Conservation (phyloP, 768 basidiomycete species). For the Tremella mesenterica region DNA sequence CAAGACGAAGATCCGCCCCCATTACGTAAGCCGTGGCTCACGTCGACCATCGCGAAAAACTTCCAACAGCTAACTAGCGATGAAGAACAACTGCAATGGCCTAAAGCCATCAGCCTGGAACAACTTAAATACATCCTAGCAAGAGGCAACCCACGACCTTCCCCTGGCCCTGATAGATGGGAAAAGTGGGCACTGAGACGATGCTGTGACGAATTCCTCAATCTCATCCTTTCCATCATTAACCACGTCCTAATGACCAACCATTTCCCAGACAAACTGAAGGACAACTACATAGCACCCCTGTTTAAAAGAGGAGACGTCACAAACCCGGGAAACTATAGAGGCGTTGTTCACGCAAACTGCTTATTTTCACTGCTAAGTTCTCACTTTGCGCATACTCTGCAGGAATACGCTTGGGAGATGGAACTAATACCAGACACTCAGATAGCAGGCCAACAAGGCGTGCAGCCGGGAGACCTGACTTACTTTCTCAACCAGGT, state of each 20-base stretch:
- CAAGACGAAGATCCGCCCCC: neutral
- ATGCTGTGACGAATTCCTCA: neutral
- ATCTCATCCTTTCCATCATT: neutral
- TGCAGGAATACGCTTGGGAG: slow-evolving; percentile 7
- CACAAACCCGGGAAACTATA: slow-evolving; percentile 9
- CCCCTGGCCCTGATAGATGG: slow-evolving; percentile 15
- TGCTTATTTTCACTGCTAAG: slow-evolving; percentile 3
- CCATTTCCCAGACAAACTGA: slow-evolving; percentile 10
- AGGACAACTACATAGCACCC: slow-evolving; percentile 9
- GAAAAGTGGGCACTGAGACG: slow-evolving; percentile 12
- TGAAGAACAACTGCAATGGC: slow-evolving; percentile 6
- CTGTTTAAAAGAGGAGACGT: slow-evolving; percentile 5
- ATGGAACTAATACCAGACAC: slow-evolving; percentile 1
- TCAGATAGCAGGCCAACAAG: slow-evolving; percentile 14
- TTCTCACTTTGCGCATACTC: neutral
- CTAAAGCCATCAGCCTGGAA: neutral
- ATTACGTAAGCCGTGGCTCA: neutral
- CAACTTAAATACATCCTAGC: neutral
- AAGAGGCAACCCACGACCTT: slow-evolving; percentile 9
- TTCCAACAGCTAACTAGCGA: neutral
- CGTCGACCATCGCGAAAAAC: neutral
- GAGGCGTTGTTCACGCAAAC: slow-evolving; percentile 13
- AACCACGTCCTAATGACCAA: slow-evolving; percentile 11
- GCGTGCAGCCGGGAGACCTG: slow-evolving; percentile 6
- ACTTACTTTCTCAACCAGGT: slow-evolving; percentile 3